These are phyloP conservation scores for Debaryomyces sp. DNA, from an alignment of 1,139 yeast species.

Conservation along the genomic window DNA sequence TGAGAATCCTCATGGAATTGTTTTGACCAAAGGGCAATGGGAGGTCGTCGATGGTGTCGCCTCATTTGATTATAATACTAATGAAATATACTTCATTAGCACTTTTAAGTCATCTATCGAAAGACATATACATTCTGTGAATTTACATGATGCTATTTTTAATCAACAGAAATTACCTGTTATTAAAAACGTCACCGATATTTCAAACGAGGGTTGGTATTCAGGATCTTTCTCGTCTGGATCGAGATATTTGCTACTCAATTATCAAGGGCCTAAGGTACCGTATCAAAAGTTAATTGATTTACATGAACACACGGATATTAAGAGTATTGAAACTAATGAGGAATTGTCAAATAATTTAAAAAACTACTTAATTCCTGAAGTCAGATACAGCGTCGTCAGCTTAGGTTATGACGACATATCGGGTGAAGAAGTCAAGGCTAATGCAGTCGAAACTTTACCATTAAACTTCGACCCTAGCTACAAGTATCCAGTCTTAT, in stretches of 20 bases:
- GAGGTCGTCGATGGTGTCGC: slow-evolving; percentile 54
- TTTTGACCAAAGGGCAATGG: slow-evolving; percentile 57
- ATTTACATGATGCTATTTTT: slow-evolving; percentile 33
- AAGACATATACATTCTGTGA: slow-evolving; percentile 54
- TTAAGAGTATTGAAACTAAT: slow-evolving; percentile 53
- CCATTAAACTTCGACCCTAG: slow-evolving; percentile 62
- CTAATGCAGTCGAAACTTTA: slow-evolving; percentile 61
- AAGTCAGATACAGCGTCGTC: slow-evolving; percentile 46
- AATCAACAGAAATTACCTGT: slow-evolving; percentile 28
- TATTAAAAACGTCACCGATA: slow-evolving; percentile 55
- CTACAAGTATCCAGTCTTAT: slow-evolving; percentile 66
- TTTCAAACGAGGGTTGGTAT: slow-evolving; percentile 64
- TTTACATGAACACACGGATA: slow-evolving; percentile 37
- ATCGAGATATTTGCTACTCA: slow-evolving; percentile 59
- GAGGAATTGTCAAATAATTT: slow-evolving; percentile 40
- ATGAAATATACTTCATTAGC: slow-evolving; percentile 49
- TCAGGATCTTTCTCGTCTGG: slow-evolving; percentile 70
- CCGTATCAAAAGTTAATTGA: slow-evolving; percentile 70
- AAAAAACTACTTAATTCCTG: slow-evolving; percentile 51
- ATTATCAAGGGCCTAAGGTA: slow-evolving; percentile 65
- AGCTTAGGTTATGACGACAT: slow-evolving; percentile 49
- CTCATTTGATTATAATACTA: slow-evolving; percentile 45
- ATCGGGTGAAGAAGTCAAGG: slow-evolving; percentile 41
- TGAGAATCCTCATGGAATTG: slow-evolving; percentile 37
- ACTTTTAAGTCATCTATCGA: slow-evolving; percentile 55